Base-by-base conservation (phyloP, 345 rosid genomes). In the Laguncularia racemosa region DNA sequence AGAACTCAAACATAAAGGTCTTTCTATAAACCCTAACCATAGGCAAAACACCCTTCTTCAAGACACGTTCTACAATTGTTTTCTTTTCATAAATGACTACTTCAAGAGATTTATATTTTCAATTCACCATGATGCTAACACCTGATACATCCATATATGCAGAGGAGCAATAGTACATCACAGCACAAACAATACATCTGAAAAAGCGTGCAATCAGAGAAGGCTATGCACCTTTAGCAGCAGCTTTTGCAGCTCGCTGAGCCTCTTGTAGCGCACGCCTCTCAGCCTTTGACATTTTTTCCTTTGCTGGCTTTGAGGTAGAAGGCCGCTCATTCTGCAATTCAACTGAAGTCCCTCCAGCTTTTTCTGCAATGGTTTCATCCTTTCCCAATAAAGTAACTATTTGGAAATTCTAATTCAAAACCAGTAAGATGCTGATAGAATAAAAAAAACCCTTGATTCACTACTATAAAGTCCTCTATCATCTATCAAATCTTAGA, bases 221-320 rank as follows among this genome's bases (percentile, higher is more conserved):
- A 46, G 33, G 48, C 47, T 47, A 64, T 20, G 26, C 48, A 89
- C 98, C 96, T 86, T 82, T 89, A n/a, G 96, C 80, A 61, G 88
- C 85, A 16, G 88, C 95, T 72, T 88, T 91, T 53, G 91, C 95
- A 67, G 96, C 93, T 48, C 96, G 72, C 66, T 92, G 98, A 59
- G 95, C 86, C 75, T 92, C 96, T 70, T 89, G 98, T 71, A 86
- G 57, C 18, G 98, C 91, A 60, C 96, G 84, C 68, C 96, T 84
- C 72, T 92, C 96, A 53, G 96, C 95, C 78, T 89, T 92, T 2
- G 93, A 76, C 44, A 91, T 79, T 63, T 92, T 86, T 75, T 89
- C 86, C 72, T 92, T 92, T 76, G 80, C 56, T 4, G 89, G 55
- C 69, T 88, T 85, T 33, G 85, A 66, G 44, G 47, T 71, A 56